Evolutionary conservation across 2,329 filamentous ascomycete species (phyloP), one percentile per base, ranked within the genome.

Genomic region (Uncinocarpus reesii): DNA sequence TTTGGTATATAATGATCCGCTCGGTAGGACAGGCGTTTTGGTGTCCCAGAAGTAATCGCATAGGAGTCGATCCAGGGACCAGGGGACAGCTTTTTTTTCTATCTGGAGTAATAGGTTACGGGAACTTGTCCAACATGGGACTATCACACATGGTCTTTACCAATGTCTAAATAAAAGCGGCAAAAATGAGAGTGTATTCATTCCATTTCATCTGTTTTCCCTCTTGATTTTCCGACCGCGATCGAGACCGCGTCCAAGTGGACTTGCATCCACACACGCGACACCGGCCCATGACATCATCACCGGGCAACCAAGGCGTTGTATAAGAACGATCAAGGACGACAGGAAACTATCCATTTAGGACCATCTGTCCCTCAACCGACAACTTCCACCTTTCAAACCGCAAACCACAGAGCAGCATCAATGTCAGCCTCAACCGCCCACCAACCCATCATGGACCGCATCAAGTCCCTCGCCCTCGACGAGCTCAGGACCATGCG

Each of bases 401-500:
- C 16, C 10, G n/a, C n/a, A 42, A 31, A 31, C 1, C 15, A 13
- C 21, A 4, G 23, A 41, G n/a, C 40, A 31, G 2, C 37, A 40
- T 15, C 28, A 43, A 37, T 28, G 32, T 21, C 42, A 36, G 5
- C 24, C 6, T 11, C 36, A 10, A 35, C 31, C 38, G 26, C 29
- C 28, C n/a, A 21, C 32, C 20, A 20, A 32, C 47, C 38, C 21
- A 70, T 71, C 64, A 57, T 66, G 20, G 72, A 77, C 49, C 74
- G 68, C 60, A 65, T 81, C 60, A 78, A 75, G 62, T 68, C 75
- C 45, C 73, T 76, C 20, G 75, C 75, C 15, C 61, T 78, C 54
- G 81, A 89, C 55, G 89, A 95, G 61, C 81, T 81, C 49, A 73
- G 78, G 52, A 79, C 81, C 54, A 77, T 84, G 48, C 79, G 72